Evolutionary conservation across 495 filamentous ascomycete genomes (phyloP).

Genomic region (Trichocladium uniseriatum): DNA sequence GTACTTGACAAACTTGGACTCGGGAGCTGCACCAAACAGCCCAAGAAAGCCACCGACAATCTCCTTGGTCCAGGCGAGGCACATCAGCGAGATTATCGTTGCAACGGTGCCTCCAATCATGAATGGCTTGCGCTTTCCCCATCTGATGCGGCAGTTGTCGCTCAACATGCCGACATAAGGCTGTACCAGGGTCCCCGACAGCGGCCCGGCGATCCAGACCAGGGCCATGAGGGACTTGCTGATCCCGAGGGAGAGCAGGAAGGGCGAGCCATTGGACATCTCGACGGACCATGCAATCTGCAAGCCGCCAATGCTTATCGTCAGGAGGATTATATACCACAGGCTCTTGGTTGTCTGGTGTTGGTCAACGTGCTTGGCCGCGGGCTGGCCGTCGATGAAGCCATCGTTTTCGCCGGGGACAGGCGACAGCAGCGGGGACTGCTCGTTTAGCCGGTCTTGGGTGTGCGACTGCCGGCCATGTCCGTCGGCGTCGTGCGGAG

Average conservation of each 20-base stretch:
- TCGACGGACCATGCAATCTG: constrained; percentile 95
- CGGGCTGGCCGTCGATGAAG: constrained; percentile 26
- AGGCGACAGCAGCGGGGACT: constrained; percentile 50
- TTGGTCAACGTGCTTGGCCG: constrained; percentile 32
- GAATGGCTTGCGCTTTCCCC: constrained; percentile 83
- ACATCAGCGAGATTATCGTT: constrained; percentile 63
- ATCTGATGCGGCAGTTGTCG: constrained; percentile 69
- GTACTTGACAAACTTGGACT: constrained; percentile 50
- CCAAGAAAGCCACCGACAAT: constrained; percentile 59
- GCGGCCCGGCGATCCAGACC: constrained; percentile 87
- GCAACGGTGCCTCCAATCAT: constrained; percentile 68
- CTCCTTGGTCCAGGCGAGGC: constrained; percentile 74
- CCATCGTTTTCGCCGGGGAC: constrained; percentile 31
- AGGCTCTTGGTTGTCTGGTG: constrained; percentile 59
- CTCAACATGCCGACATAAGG: constrained; percentile 90
- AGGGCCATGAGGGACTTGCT: constrained; percentile 89
- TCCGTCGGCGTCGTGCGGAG: constrained; percentile 5
- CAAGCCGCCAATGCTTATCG: constrained; percentile 72
- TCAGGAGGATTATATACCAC: constrained; percentile 76
- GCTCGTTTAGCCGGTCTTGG: constrained; percentile 38
- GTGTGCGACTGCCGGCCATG: constrained; percentile 7
- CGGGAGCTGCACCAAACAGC: constrained; percentile 59
- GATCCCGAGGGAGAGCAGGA: constrained; percentile 65
- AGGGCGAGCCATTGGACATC: constrained; percentile 71
- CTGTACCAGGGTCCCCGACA: constrained; percentile 80